Evolutionary conservation across 257 asterid genomes (phyloP).

Genomic region (Coffea canephora): DNA sequence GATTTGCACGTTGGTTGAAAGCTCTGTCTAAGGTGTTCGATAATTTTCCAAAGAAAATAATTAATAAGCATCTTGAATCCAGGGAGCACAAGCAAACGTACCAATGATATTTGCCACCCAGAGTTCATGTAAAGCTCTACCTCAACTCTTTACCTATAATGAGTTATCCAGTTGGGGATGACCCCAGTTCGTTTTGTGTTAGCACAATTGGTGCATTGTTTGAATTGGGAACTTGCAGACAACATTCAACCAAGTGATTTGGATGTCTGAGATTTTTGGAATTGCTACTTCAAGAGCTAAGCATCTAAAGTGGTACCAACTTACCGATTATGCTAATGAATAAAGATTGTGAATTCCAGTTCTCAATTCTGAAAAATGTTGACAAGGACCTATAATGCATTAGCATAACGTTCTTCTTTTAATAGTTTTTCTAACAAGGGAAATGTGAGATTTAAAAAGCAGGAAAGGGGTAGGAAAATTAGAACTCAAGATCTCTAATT

Average conservation of each 20-base stretch:
- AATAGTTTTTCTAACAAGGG: too few species aligned
- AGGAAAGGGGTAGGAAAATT: too few species aligned
- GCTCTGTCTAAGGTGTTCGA: slow-evolving; percentile 17
- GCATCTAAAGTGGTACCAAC: slow-evolving; percentile 8
- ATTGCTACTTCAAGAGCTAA: slow-evolving; percentile 19
- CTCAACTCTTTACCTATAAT: too few species aligned
- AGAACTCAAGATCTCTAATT: too few species aligned
- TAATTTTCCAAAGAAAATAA: slow-evolving; percentile 14
- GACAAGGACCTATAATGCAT: too few species aligned
- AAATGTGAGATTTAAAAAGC: too few species aligned
- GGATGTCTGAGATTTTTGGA: slow-evolving; percentile 33
- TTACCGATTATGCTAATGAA: neutral
- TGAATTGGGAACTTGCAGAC: slow-evolving; percentile 25
- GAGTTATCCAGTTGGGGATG: slow-evolving; percentile 16
- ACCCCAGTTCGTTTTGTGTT: slow-evolving; percentile 14
- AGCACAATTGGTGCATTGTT: slow-evolving; percentile 32
- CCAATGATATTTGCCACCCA: too few species aligned
- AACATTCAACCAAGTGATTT: slow-evolving; percentile 23
- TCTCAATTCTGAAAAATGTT: neutral
- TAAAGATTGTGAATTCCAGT: neutral
- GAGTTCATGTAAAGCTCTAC: too few species aligned
- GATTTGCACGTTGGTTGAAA: slow-evolving; percentile 4
- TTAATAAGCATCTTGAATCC: neutral
- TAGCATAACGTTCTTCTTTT: too few species aligned
- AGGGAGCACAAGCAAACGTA: neutral